These are phyloP conservation scores for Termitomyces sp. DNA, from an alignment of 768 basidiomycete species.

Conservation along the genomic window DNA sequence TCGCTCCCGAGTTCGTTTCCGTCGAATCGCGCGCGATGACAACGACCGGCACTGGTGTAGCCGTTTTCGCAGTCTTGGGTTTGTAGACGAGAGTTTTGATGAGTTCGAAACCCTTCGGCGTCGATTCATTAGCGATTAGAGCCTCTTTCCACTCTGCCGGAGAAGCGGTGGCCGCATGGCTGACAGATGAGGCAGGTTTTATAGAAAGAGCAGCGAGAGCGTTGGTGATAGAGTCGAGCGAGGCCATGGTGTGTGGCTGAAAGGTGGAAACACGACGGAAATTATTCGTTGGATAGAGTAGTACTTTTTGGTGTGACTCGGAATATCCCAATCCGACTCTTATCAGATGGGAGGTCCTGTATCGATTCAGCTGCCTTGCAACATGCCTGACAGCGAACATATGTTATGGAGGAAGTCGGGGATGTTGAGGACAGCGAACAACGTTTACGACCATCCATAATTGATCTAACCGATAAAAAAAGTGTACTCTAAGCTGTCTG, in stretches of 20 bases:
- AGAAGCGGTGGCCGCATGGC: slow-evolving; percentile 62
- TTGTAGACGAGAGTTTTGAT: slow-evolving; percentile 93
- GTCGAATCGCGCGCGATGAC: slow-evolving; percentile 83
- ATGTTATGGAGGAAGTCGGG: slow-evolving; percentile 13
- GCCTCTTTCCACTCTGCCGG: slow-evolving; percentile 77
- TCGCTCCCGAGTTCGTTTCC: slow-evolving; percentile 73
- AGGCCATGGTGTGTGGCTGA: slow-evolving; percentile 23
- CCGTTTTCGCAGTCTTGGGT: slow-evolving; percentile 91
- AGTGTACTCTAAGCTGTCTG: background rate
- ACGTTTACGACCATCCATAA: slow-evolving; percentile 11
- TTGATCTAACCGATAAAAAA: slow-evolving; percentile 18
- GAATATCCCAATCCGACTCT: slow-evolving; percentile 34
- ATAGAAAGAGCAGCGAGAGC: slow-evolving; percentile 55
- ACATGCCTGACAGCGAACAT: slow-evolving; percentile 30
- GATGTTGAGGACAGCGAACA: slow-evolving; percentile 16
- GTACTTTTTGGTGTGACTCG: slow-evolving; percentile 31
- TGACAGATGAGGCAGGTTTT: slow-evolving; percentile 44
- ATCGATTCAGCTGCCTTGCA: slow-evolving; percentile 28
- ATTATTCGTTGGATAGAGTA: slow-evolving; percentile 16
- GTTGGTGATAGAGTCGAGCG: slow-evolving; percentile 32
- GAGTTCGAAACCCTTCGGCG: slow-evolving; percentile 63
- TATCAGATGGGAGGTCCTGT: slow-evolving; percentile 27
- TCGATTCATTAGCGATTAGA: slow-evolving; percentile 47
- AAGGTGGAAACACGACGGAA: slow-evolving; percentile 12
- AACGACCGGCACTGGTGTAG: slow-evolving; percentile 79